Conservation (phyloP, 352 stramenopile genomes). For the Phytopythium mirpurense region DNA sequence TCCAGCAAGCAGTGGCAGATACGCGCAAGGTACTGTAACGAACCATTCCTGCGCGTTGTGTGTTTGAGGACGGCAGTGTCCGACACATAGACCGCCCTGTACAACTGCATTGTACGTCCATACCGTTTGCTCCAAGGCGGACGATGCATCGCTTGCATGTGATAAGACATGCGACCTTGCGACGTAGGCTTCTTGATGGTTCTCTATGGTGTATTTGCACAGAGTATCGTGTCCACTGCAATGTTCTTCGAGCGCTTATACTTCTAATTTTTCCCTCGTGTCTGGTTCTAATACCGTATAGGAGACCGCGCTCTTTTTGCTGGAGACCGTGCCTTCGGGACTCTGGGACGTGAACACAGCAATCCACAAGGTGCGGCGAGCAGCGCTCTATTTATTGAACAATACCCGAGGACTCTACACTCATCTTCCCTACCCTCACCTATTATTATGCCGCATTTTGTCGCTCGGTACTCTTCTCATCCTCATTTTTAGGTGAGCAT, state of each 20-base stretch:
- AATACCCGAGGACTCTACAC: slow-evolving; percentile 1
- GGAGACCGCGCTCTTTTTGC: slow-evolving; percentile 5
- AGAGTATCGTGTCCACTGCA: no score
- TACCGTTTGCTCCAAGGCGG: no score
- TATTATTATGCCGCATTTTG: no score
- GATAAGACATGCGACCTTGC: no score
- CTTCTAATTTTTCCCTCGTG: no score
- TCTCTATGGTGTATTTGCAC: no score
- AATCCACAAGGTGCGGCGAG: slow-evolving; percentile 1
- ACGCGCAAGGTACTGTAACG: background rate
- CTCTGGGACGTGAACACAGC: slow-evolving; percentile 2
- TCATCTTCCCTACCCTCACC: background rate
- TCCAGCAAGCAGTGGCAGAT: slow-evolving; percentile 5
- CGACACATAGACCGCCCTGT: slow-evolving; percentile 4
- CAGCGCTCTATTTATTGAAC: background rate
- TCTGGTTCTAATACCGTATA: no score
- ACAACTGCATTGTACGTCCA: no score
- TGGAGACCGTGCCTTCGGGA: background rate
- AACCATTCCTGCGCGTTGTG: no score
- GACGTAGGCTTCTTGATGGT: no score
- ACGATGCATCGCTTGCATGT: no score
- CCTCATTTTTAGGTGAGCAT: background rate
- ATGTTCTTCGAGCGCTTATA: no score
- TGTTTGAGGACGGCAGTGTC: background rate
- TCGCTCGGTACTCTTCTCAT: background rate